Base-by-base conservation (phyloP, 805 yeast genomes). In the Metschnikowia cubensis region DNA sequence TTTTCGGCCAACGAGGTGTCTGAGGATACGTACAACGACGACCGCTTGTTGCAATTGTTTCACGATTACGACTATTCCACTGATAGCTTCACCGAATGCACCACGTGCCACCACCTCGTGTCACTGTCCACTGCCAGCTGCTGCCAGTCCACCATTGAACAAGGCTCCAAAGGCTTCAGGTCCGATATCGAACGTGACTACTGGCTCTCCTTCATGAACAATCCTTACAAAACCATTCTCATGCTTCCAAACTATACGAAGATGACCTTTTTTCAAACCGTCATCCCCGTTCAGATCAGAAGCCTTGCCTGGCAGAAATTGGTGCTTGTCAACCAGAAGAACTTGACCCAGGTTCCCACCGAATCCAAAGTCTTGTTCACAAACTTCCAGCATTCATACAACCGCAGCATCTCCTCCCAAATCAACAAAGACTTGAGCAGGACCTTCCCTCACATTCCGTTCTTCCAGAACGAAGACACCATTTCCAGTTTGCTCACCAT, bases 391-490 rank as follows among this genome's bases (percentile, higher is more conserved):
- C 77, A 73, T 50, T 69, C 74, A 1, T 73, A 73, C 56, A 64
- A 62, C 54, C 50, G 60, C n/a, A 73, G 66, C 44, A 66, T 71
- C 5, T 67, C 75, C 6, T 59, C 66, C 29, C 77, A 73, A 50
- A 83, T 83, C 49, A 66, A 74, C 36, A 80, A 84, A 52, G 88
- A 83, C 60, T 75, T 83, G 54, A 72, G 71, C 50, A 65, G 88
- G 47, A 82, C 87, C 0, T 83, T 82, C 60, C 87, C 87, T 2
- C 67, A 71, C 18, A 67, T 83, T 18, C 65, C 66, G 1, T 73
- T 79, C 60, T 81, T 83, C 64, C 66, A 70, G 40, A 63, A 70
- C 32, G 67, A 62, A 15, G 66, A 68, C 17, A 80, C 81, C 20
- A 73, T 78, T 47, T 53, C 59, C 8, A 69, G 71, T 54, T 74